A percentile compares a stretch with the other conserved stretches of the same genome.
Evolutionary conservation across 164 flowering plant species (phyloP).

Genomic region (Saururus chinensis): DNA sequence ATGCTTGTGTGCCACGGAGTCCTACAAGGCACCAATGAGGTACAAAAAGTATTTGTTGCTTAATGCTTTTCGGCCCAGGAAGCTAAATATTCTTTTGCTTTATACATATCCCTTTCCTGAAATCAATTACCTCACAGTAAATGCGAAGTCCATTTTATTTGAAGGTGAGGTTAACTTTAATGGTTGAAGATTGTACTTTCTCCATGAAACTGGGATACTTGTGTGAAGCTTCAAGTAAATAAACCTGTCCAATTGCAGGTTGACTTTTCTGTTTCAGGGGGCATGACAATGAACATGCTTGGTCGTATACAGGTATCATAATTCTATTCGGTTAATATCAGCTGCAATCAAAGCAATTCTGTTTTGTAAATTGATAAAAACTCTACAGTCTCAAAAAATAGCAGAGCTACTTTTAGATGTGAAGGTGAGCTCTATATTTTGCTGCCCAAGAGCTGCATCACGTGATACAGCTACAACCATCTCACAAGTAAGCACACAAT

Average conservation of each 20-base stretch:
- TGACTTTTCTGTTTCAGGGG: slow-evolving; percentile 16
- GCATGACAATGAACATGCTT: slow-evolving; percentile 66
- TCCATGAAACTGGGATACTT: not conserved
- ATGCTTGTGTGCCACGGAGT: slow-evolving; percentile 74
- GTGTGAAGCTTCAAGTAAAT: not conserved
- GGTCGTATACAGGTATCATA: slow-evolving; percentile 65
- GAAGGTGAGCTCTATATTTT: slow-evolving; percentile 51
- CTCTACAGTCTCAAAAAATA: slow-evolving; percentile 72
- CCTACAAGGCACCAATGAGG: slow-evolving; percentile 37
- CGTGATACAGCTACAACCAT: slow-evolving; percentile 56
- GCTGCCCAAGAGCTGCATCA: slow-evolving; percentile 43
- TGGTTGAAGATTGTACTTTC: not conserved
- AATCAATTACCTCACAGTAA: too few species aligned
- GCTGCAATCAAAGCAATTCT: slow-evolving; percentile 1
- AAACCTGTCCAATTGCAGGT: slow-evolving; percentile 2
- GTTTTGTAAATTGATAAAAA: not conserved
- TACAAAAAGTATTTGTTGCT: slow-evolving; percentile 11
- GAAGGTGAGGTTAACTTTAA: not conserved
- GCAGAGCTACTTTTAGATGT: slow-evolving; percentile 89
- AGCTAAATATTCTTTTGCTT: too few species aligned
- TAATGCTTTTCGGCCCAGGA: too few species aligned
- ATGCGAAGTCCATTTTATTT: too few species aligned
- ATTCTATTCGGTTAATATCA: not conserved
- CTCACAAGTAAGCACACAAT: slow-evolving; percentile 40
- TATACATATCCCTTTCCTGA: too few species aligned